Percentiles rank a stretch among this genome's conserved stretches.
These are phyloP conservation scores for Misopates orontium DNA, from an alignment of 257 asterid species.

Conservation along the genomic window DNA sequence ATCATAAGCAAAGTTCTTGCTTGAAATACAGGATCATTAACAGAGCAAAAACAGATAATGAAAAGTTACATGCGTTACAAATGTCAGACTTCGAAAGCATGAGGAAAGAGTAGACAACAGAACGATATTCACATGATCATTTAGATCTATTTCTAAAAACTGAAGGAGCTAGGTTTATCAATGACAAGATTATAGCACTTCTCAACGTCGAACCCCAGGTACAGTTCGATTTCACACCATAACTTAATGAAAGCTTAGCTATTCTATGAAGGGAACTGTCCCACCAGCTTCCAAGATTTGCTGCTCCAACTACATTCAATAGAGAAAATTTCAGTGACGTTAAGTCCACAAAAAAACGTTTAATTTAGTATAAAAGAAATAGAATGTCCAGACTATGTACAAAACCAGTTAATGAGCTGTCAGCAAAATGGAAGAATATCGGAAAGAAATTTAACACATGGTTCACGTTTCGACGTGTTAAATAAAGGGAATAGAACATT, in stretches of 20 bases:
- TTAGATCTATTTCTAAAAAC: conserved; percentile 28
- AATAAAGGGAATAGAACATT: background rate
- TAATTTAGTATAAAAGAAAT: background rate
- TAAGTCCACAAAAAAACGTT: background rate
- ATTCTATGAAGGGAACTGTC: conserved; percentile 46
- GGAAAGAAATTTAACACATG: background rate
- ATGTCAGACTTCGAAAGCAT: conserved; percentile 1
- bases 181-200: background rate
- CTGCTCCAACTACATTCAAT: conserved; percentile 65
- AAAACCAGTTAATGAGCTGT: background rate
- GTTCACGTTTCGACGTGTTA: background rate
- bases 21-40: conserved; percentile 8
- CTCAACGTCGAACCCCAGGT: conserved; percentile 1
- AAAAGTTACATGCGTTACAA: conserved; percentile 23
- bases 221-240: conserved; percentile 1
- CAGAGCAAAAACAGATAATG: background rate
- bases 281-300: conserved; percentile 87
- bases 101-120: conserved; percentile 1
- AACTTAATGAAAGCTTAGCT: background rate
- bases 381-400: background rate
- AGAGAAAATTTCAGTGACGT: background rate
- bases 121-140: conserved; percentile 8
- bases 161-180: conserved; percentile 14
- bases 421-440: background rate
- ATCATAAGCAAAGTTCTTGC: background rate